Conservation (phyloP, 192 early-diverging fungal species). For the Diversispora epigaea region DNA sequence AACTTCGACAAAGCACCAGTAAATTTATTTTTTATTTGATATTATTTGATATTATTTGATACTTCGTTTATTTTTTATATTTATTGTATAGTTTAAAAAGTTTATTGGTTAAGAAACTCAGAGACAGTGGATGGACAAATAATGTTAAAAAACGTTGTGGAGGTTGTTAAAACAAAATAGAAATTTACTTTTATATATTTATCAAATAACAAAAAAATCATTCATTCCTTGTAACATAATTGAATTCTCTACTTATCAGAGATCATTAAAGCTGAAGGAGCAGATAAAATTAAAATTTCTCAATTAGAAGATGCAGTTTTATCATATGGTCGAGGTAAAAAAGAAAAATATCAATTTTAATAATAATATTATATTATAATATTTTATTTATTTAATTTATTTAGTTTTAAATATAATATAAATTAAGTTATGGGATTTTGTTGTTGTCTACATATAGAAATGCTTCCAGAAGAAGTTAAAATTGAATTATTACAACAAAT, state of each 20-base stretch:
- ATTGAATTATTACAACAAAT: neutral
- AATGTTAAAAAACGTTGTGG: neutral
- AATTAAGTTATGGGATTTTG: no score
- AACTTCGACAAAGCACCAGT: no score
- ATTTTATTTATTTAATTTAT: no score
- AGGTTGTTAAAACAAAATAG: no score
- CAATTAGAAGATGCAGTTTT: neutral
- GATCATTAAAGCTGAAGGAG: neutral
- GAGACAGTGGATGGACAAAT: neutral
- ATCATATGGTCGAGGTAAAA: neutral
- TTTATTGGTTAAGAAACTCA: neutral
- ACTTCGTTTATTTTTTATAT: no score
- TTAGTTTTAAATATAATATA: no score
- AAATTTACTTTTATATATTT: no score
- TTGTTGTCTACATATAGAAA: neutral
- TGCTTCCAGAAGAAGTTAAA: neutral
- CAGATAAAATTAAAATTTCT: neutral
- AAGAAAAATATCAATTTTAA: neutral
- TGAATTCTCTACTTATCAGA: no score
- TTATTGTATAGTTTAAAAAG: neutral
- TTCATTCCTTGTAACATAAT: no score
- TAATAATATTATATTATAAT: neutral
- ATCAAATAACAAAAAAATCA: no score
- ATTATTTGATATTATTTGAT: no score
- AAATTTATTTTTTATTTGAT: no score